phyloP scores from a whole-genome alignment of 495 filamentous ascomycete species.

The Hypoxylon lienhwacheense region DNA sequence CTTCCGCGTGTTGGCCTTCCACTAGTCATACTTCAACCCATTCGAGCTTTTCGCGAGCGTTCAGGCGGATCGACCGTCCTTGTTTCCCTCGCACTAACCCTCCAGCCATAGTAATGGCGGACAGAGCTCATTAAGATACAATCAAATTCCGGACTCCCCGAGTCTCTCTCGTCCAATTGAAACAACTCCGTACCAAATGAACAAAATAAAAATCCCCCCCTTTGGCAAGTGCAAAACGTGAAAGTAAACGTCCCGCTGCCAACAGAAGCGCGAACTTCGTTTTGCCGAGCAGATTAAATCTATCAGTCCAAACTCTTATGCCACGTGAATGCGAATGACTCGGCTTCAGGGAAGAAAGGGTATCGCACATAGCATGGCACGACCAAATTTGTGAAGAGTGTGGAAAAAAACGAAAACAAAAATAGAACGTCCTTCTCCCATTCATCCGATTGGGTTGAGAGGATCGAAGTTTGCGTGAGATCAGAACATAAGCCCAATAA shows the following conservation, averaged over 20 bases:
- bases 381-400: conserved; percentile 32
- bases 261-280: conserved; percentile 45
- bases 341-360: conserved; percentile 39
- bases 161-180: conserved; percentile 21
- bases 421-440: conserved; percentile 27
- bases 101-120: not conserved
- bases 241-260: conserved; percentile 33
- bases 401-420: conserved; percentile 33
- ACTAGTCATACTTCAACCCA: conserved; percentile 23
- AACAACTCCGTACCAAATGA: conserved; percentile 27
- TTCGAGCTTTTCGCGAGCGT: conserved; percentile 14
- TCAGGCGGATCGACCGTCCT: conserved; percentile 29
- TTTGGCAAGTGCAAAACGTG: conserved; percentile 15
- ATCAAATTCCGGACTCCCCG: conserved; percentile 21
- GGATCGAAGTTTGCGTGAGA: conserved; percentile 24
- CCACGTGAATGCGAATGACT: conserved; percentile 36
- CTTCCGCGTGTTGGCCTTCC: conserved; percentile 28
- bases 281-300: conserved; percentile 42
- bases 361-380: conserved; percentile 43
- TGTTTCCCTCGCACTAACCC: conserved; percentile 15
- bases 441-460: conserved; percentile 11
- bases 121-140: conserved; percentile 17
- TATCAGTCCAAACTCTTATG: conserved; percentile 41
- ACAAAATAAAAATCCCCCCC: not conserved
- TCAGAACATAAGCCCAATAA: conserved; percentile 27